A percentile compares a stretch with the other conserved stretches of the same genome.
Evolutionary conservation across 2,329 filamentous ascomycete species (phyloP).

Genomic region (Phoma sp.): DNA sequence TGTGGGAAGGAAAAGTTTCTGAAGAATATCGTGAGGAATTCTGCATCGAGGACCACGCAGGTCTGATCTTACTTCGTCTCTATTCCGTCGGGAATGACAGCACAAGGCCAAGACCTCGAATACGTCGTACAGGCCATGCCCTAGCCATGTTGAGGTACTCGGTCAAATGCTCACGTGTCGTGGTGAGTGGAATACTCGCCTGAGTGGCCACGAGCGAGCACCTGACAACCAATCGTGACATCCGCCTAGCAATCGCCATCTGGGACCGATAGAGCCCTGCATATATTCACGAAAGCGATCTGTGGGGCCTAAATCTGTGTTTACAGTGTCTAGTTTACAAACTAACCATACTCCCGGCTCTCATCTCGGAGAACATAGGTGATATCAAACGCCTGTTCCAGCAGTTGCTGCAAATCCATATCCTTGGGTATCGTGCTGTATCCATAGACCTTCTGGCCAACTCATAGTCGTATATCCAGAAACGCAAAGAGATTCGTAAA

Average conservation of each 20-base stretch:
- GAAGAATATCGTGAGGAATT: neutral
- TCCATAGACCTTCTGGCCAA: slow-evolving; percentile 12
- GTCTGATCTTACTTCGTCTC: no score
- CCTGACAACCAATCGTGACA: no score
- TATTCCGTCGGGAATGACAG: slow-evolving; percentile 12
- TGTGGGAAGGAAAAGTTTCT: slow-evolving; percentile 6
- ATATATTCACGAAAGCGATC: neutral
- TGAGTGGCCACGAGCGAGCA: neutral
- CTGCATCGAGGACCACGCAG: neutral
- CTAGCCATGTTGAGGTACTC: neutral
- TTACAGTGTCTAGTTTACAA: neutral
- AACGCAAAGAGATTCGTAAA: slow-evolving; percentile 13
- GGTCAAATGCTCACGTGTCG: neutral
- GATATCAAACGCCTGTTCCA: neutral
- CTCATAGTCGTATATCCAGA: no score
- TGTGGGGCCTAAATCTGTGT: neutral
- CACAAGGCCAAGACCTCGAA: no score
- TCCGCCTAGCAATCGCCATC: neutral
- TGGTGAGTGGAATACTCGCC: neutral
- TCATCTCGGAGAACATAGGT: neutral
- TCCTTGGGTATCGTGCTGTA: slow-evolving; percentile 26
- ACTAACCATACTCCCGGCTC: neutral
- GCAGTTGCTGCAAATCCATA: slow-evolving; percentile 11
- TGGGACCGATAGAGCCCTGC: slow-evolving; percentile 1
- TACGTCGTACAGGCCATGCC: no score